Evolutionary conservation across 441 rosid species (phyloP).

Genomic region (Pelargonium myrrhifolium): DNA sequence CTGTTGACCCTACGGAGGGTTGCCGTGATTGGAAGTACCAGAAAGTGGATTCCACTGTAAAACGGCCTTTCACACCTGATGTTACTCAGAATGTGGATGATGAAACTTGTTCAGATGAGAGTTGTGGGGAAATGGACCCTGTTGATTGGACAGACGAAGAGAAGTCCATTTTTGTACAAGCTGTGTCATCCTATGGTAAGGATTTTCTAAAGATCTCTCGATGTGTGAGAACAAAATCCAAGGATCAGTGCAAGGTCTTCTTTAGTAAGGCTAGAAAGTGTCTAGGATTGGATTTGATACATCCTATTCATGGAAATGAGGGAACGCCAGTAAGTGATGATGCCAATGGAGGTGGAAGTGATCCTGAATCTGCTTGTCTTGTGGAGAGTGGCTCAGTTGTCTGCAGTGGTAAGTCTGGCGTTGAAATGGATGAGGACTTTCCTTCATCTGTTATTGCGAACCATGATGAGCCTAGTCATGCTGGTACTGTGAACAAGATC

Average conservation of each 20-base stretch:
- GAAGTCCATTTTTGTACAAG: slow-evolving; percentile 60
- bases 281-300: slow-evolving; percentile 74
- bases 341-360: slow-evolving; percentile 65
- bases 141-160: slow-evolving; percentile 93
- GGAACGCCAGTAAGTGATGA: slow-evolving; percentile 50
- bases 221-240: slow-evolving; percentile 60
- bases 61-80: slow-evolving; percentile 50
- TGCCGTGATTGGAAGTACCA: slow-evolving; percentile 41
- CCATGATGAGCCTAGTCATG: slow-evolving; percentile 31
- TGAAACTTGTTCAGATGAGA: slow-evolving; percentile 88
- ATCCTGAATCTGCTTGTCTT: slow-evolving; percentile 53
- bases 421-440: slow-evolving; percentile 36
- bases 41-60: slow-evolving; percentile 38
- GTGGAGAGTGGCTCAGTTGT: slow-evolving; percentile 47
- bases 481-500: slow-evolving; percentile 24
- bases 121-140: slow-evolving; percentile 77
- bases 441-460: slow-evolving; percentile 29
- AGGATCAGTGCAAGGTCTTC: slow-evolving; percentile 81
- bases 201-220: slow-evolving; percentile 69
- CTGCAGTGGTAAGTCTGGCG: slow-evolving; percentile 36
- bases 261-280: slow-evolving; percentile 91
- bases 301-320: slow-evolving; percentile 32
- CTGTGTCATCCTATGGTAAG: slow-evolving; percentile 69
- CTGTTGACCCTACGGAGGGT: slow-evolving; percentile 54
- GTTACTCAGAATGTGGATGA: slow-evolving; percentile 60